Evolutionary conservation across 192 early-diverging fungal species (phyloP).

Genomic region (Phycomyces blakesleeanus): DNA sequence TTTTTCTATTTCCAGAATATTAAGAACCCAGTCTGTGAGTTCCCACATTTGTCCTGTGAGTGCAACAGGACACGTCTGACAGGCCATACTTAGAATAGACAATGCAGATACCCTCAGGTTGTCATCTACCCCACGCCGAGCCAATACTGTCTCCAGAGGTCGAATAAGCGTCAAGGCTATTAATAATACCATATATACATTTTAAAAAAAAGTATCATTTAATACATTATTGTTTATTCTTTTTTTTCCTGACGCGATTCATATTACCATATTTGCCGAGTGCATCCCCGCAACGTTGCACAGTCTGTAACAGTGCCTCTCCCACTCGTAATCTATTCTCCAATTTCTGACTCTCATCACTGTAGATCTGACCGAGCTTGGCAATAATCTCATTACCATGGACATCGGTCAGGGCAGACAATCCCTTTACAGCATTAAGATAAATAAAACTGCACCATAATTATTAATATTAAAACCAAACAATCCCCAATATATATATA

Average conservation of each 20-base stretch:
- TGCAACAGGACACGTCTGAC: constrained; percentile 68
- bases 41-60: constrained; percentile 64
- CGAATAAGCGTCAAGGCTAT: constrained; percentile 36
- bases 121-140: constrained; percentile 16
- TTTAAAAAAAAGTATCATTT: too few relatives aligned
- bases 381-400: constrained; percentile 68
- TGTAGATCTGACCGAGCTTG: constrained; percentile 69
- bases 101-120: constrained; percentile 58
- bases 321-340: constrained; percentile 81
- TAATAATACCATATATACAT: not conserved
- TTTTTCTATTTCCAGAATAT: constrained; percentile 63
- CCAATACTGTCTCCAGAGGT: constrained; percentile 29
- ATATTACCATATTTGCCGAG: constrained; percentile 66
- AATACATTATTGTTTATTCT: too few relatives aligned
- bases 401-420: constrained; percentile 77
- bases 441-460: constrained; percentile 72
- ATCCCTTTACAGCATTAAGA: constrained; percentile 87
- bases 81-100: constrained; percentile 61
- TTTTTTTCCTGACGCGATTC: not conserved
- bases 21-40: constrained; percentile 64
- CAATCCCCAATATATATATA: not conserved
- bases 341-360: constrained; percentile 32
- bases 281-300: constrained; percentile 75
- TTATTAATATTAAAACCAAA: constrained; percentile 5
- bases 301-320: constrained; percentile 84